Conservation (phyloP, 345 rosid species). For the Camelina hispida region DNA sequence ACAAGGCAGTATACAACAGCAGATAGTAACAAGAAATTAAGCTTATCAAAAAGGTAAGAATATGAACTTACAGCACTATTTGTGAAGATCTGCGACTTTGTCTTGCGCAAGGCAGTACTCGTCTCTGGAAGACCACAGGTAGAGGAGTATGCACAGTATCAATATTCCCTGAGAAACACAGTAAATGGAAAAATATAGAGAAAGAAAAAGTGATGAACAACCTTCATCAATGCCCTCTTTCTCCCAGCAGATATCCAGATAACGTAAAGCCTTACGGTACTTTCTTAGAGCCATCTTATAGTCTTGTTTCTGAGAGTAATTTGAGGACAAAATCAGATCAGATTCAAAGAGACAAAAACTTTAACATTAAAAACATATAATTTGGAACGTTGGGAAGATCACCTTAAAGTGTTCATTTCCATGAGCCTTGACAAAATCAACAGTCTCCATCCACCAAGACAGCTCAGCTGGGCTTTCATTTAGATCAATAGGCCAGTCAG, state of each 20-base stretch:
- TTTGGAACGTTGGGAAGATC: not conserved
- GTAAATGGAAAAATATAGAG: constrained; percentile 4
- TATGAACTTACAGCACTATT: constrained; percentile 79
- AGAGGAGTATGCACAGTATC: constrained; percentile 2
- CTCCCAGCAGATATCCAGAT: constrained; percentile 97
- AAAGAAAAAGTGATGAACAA: constrained; percentile 31
- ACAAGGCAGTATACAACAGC: not conserved
- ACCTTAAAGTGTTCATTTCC: constrained; percentile 92
- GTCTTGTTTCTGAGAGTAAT: constrained; percentile 68
- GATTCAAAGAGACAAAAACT: not conserved
- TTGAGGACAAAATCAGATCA: not conserved
- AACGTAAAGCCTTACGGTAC: constrained; percentile 86
- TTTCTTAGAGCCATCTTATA: constrained; percentile 93
- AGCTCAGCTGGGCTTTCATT: constrained; percentile 62
- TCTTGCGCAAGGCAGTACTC: constrained; percentile 77
- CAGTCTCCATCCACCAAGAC: constrained; percentile 94
- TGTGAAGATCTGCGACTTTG: constrained; percentile 88
- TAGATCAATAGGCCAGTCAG: constrained; percentile 96
- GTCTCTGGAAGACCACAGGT: constrained; percentile 56
- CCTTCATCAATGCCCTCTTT: constrained; percentile 96
- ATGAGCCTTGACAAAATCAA: constrained; percentile 65
- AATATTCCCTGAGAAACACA: not conserved
- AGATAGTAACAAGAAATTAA: constrained; percentile 10
- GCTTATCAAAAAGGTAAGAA: not conserved
- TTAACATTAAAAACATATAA: not conserved